Conservation (phyloP, 805 yeast species). For the Yamadazyma laniorum region DNA sequence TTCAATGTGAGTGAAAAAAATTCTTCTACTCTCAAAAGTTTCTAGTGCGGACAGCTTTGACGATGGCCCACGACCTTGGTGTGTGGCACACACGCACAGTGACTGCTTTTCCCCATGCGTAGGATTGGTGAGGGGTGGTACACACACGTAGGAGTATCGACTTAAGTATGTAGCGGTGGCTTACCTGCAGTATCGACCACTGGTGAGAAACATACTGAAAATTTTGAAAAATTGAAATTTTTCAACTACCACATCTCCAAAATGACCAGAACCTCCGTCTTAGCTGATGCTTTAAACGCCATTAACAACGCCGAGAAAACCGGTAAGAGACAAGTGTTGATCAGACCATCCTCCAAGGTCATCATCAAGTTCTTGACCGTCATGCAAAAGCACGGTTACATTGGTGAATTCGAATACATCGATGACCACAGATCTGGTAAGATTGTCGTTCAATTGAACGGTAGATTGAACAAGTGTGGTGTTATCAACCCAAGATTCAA, state of each 20-base stretch:
- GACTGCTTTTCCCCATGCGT: slow-evolving; percentile 9
- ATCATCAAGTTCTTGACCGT: slow-evolving; percentile 95
- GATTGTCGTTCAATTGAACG: slow-evolving; percentile 94
- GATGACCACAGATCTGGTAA: slow-evolving; percentile 99
- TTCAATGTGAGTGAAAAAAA: slow-evolving; percentile 7
- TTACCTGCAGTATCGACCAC: too few species aligned
- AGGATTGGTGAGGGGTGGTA: too few species aligned
- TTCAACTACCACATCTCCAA: slow-evolving; percentile 19
- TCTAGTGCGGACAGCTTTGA: background rate
- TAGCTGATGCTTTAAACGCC: slow-evolving; percentile 97
- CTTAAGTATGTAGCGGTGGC: too few species aligned
- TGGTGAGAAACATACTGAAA: too few species aligned
- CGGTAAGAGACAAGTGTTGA: slow-evolving; percentile 97
- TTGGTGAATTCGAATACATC: slow-evolving; percentile 96
- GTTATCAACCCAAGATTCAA: slow-evolving; percentile 98
- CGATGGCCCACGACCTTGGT: background rate
- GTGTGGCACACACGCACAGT: background rate
- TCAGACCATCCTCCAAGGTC: slow-evolving; percentile 98
- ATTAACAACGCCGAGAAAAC: slow-evolving; percentile 99
- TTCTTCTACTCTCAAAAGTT: background rate
- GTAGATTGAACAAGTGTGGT: slow-evolving; percentile 98
- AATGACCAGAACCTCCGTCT: slow-evolving; percentile 98
- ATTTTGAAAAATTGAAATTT: slow-evolving; percentile 4
- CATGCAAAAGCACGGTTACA: slow-evolving; percentile 98
- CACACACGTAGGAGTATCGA: too few species aligned